Conservation (phyloP, 257 asterid species). For the Agastache rugosa region DNA sequence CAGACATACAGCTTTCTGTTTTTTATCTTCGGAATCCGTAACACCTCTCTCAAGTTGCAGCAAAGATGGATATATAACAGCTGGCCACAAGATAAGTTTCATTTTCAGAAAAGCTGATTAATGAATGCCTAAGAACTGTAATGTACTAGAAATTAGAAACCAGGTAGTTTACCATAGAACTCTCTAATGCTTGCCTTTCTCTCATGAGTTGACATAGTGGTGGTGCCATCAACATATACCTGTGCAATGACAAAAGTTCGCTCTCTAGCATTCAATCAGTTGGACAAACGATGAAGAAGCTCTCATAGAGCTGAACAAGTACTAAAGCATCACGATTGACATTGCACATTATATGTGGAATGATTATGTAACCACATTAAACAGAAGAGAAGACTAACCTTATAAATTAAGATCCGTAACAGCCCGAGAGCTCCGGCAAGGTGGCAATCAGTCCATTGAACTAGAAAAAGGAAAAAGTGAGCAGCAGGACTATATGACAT, state of each 20-base stretch:
- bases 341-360: background rate
- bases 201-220: slow-evolving; percentile 93
- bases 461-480: slow-evolving; percentile 83
- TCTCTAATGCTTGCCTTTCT: slow-evolving; percentile 94
- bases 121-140: background rate
- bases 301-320: slow-evolving; percentile 15
- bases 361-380: background rate
- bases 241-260: slow-evolving; percentile 35
- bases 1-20: slow-evolving; percentile 71
- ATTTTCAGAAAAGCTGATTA: slow-evolving; percentile 33
- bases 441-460: slow-evolving; percentile 93
- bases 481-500: slow-evolving; percentile 97
- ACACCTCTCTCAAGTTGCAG: slow-evolving; percentile 88
- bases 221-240: slow-evolving; percentile 97
- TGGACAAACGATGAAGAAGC: slow-evolving; percentile 10
- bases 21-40: slow-evolving; percentile 83
- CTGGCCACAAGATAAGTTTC: slow-evolving; percentile 49
- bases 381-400: slow-evolving; percentile 51
- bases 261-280: slow-evolving; percentile 18
- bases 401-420: slow-evolving; percentile 83
- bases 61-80: slow-evolving; percentile 89
- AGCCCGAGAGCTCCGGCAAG: slow-evolving; percentile 98
- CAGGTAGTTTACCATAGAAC: slow-evolving; percentile 71
- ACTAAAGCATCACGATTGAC: background rate
- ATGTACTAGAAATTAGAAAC: slow-evolving; percentile 19